phyloP scores from a whole-genome alignment of 805 yeast species.

The Metschnikowia anglica region DNA sequence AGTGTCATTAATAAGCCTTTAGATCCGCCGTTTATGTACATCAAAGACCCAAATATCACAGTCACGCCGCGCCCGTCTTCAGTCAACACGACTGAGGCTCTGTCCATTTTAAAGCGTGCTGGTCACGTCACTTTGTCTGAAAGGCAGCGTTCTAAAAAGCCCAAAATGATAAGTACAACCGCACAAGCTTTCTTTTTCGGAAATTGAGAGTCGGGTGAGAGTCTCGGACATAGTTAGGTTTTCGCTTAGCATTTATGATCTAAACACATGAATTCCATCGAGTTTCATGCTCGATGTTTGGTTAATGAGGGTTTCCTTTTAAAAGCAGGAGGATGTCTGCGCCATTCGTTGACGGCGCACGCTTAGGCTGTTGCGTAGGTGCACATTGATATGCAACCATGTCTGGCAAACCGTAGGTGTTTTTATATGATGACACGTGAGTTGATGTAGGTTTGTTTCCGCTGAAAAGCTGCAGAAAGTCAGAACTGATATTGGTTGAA shows the following conservation, averaged over 20 bases:
- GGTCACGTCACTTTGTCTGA: constrained; percentile 4
- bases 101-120: constrained; percentile 7
- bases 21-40: constrained; percentile 16
- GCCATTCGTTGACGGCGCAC: constrained; percentile 13
- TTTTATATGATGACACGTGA: constrained; percentile 10
- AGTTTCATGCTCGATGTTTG: no score
- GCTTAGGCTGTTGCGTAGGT: constrained; percentile 4
- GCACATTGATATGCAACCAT: constrained; percentile 13
- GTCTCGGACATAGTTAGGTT: neutral
- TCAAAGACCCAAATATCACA: constrained; percentile 11
- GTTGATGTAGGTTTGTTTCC: constrained; percentile 13
- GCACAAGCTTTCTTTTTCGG: constrained; percentile 11
- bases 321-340: constrained; percentile 23
- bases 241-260: no score
- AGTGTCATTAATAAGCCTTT: constrained; percentile 11
- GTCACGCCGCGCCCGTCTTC: constrained; percentile 3
- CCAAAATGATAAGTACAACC: constrained; percentile 12
- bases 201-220: neutral
- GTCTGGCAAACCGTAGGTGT: constrained; percentile 15
- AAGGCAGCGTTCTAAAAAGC: constrained; percentile 5
- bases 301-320: constrained; percentile 6
- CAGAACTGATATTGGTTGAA: constrained; percentile 14
- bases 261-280: no score
- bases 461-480: constrained; percentile 13
- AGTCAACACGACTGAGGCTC: neutral